Percentiles rank a stretch among this genome's conserved stretches.
phyloP scores from a whole-genome alignment of 129 eudicot species.

The Arctium lappa region DNA sequence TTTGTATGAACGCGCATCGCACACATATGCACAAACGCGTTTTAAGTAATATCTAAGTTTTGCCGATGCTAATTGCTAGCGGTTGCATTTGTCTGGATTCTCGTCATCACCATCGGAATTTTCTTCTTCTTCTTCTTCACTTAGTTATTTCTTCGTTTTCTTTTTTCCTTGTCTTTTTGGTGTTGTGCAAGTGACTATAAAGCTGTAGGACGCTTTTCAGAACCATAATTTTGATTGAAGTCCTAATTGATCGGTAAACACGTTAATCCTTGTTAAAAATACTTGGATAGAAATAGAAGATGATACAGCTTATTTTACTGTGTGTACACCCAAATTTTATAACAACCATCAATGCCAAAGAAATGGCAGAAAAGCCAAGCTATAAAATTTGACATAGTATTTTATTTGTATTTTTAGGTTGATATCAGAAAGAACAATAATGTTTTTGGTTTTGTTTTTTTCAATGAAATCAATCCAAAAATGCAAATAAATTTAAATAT shows the following conservation, averaged over 20 bases:
- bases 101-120: neutral
- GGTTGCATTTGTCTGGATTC: neutral
- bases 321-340: neutral
- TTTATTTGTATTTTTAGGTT: neutral
- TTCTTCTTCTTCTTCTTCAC: neutral
- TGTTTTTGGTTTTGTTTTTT: neutral
- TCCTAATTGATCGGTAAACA: neutral
- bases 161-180: neutral
- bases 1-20: neutral
- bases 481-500: neutral
- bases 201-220: neutral
- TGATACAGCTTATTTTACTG: neutral
- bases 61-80: neutral
- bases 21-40: neutral
- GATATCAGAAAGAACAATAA: neutral
- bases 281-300: neutral
- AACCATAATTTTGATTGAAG: neutral
- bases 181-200: neutral
- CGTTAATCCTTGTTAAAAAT: neutral
- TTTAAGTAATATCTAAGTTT: neutral
- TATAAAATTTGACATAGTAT: neutral
- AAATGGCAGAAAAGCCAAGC: neutral
- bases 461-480: neutral
- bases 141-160: neutral
- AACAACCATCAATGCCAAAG: neutral